phyloP scores from a whole-genome alignment of 106 monocot genomes.

The Gastrodia elata region DNA sequence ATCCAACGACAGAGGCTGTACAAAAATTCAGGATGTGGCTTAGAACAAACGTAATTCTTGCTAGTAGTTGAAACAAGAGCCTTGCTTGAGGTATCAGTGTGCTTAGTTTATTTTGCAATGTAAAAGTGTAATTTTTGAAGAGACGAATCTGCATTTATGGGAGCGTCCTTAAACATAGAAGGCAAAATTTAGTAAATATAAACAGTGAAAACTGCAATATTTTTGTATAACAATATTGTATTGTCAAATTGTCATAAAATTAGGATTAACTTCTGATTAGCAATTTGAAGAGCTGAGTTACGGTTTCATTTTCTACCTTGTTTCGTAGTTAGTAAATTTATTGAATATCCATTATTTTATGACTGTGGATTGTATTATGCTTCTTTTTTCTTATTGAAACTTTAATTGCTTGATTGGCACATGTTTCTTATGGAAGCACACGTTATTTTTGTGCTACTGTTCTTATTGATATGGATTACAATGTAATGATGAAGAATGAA shows the following conservation, averaged over 20 bases:
- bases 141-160: background rate
- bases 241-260: background rate
- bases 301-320: background rate
- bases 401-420: background rate
- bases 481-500: background rate
- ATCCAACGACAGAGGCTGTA: background rate
- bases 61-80: background rate
- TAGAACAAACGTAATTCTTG: background rate
- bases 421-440: background rate
- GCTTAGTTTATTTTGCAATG: background rate
- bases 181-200: background rate
- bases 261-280: background rate
- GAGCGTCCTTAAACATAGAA: background rate
- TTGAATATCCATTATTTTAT: constrained; percentile 1
- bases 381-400: background rate
- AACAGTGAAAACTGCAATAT: background rate
- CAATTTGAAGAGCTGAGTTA: background rate
- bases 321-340: background rate
- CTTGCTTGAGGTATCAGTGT: background rate
- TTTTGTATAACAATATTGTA: background rate
- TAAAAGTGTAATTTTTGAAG: background rate
- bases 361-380: background rate
- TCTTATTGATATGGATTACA: background rate
- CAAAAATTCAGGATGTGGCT: background rate
- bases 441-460: background rate